phyloP scores from a whole-genome alignment of 2,329 filamentous ascomycete genomes.

The Zymoseptoria ardabiliae region DNA sequence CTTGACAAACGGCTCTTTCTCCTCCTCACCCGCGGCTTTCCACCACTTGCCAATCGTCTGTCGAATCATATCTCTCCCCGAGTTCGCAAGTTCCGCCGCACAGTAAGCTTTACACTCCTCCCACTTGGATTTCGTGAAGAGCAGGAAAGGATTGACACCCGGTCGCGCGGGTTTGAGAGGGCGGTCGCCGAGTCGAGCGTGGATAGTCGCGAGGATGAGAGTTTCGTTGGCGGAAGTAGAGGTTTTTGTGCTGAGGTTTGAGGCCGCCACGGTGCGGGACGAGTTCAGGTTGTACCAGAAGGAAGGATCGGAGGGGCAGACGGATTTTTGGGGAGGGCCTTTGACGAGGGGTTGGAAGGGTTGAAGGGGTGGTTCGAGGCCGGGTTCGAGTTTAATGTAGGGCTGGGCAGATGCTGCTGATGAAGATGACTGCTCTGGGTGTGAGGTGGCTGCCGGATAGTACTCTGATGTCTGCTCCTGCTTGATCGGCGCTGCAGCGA shows the following conservation, averaged over 20 bases:
- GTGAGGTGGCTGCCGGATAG: neutral
- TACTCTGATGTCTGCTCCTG: constrained; percentile 23
- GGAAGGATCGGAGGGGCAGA: constrained; percentile 26
- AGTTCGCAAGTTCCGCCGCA: constrained; percentile 58
- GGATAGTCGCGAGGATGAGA: constrained; percentile 50
- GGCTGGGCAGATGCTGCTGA: neutral
- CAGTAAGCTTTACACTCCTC: constrained; percentile 56
- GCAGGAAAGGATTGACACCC: constrained; percentile 75
- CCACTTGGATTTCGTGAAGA: constrained; percentile 76
- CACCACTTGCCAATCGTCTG: constrained; percentile 84
- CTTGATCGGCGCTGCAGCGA: constrained; percentile 50
- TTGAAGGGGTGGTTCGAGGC: neutral
- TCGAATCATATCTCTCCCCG: constrained; percentile 65
- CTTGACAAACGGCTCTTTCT: constrained; percentile 70
- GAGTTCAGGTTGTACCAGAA: constrained; percentile 20
- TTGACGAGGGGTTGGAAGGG: constrained; percentile 9
- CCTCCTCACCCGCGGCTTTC: constrained; percentile 65
- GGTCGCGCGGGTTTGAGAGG: constrained; percentile 65
- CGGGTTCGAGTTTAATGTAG: constrained; percentile 24
- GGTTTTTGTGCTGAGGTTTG: neutral
- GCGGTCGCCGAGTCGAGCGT: constrained; percentile 62
- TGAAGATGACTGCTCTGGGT: neutral
- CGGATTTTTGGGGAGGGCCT: constrained; percentile 23
- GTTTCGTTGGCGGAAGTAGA: constrained; percentile 39
- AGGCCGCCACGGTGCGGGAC: constrained; percentile 11